Evolutionary conservation across 192 early-diverging fungal species (phyloP).

Genomic region (Rhizoclosmatium globosum): DNA sequence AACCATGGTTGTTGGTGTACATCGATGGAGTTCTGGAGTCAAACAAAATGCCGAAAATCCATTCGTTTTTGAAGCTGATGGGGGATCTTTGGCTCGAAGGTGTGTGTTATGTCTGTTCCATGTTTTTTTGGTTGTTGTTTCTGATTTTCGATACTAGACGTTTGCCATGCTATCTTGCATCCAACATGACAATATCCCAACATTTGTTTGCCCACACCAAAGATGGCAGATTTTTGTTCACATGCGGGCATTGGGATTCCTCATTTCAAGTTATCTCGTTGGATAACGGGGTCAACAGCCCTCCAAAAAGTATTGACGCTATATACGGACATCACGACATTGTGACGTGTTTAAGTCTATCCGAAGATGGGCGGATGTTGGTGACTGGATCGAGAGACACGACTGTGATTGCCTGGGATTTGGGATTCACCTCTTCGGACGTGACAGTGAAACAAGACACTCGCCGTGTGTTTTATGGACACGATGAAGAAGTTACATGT

Average conservation of each 20-base stretch:
- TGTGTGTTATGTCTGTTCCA: not conserved
- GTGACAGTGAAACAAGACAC: constrained; percentile 30
- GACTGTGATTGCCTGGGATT: constrained; percentile 54
- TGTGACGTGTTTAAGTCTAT: constrained; percentile 50
- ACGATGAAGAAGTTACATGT: constrained; percentile 51
- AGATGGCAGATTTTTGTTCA: constrained; percentile 44
- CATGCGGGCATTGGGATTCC: constrained; percentile 53
- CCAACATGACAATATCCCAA: constrained; percentile 22
- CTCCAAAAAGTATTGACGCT: constrained; percentile 37
- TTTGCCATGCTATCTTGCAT: constrained; percentile 42
- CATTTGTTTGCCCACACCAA: constrained; percentile 43
- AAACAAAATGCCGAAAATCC: constrained; percentile 15
- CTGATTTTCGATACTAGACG: not conserved
- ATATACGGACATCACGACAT: constrained; percentile 56
- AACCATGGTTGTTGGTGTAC: constrained; percentile 31
- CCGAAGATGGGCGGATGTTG: constrained; percentile 45
- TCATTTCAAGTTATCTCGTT: constrained; percentile 46
- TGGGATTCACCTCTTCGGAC: constrained; percentile 8
- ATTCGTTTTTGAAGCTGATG: constrained; percentile 42
- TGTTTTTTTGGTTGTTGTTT: not conserved
- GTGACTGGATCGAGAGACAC: constrained; percentile 56
- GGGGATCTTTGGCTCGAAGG: constrained; percentile 31
- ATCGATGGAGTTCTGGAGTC: constrained; percentile 28
- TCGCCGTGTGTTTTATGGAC: constrained; percentile 51
- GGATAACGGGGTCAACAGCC: constrained; percentile 33